Percentiles rank a stretch among this genome's conserved stretches.
Evolutionary conservation across 2,329 filamentous ascomycete species (phyloP).

Genomic region (Paecilomyces sp.): DNA sequence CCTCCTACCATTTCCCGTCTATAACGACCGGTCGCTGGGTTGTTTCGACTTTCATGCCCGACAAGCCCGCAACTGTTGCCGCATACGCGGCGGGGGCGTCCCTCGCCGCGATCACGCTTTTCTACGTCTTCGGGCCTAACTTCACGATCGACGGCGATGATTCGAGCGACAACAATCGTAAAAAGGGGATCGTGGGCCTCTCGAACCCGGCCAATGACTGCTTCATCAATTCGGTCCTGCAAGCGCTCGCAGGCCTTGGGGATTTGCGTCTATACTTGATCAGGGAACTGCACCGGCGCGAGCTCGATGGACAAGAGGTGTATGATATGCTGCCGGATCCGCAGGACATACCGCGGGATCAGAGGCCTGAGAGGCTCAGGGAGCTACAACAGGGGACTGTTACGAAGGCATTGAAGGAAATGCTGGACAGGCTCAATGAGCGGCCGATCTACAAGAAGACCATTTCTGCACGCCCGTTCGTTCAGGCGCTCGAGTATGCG

Average conservation of each 20-base stretch:
- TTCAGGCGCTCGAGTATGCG: conserved; percentile 72
- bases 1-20: neutral
- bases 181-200: conserved; percentile 83
- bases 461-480: conserved; percentile 79
- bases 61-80: conserved; percentile 74
- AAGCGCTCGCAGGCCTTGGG: conserved; percentile 82
- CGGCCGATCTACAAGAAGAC: conserved; percentile 89
- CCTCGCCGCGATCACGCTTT: conserved; percentile 85
- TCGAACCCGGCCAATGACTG: conserved; percentile 90
- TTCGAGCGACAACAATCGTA: conserved; percentile 53
- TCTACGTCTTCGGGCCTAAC: conserved; percentile 97
- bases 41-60: conserved; percentile 54
- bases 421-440: conserved; percentile 88
- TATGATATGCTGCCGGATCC: conserved; percentile 57
- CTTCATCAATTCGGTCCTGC: conserved; percentile 94
- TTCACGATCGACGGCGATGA: conserved; percentile 86
- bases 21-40: neutral
- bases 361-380: conserved; percentile 42
- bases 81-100: conserved; percentile 94
- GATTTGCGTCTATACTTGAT: conserved; percentile 90
- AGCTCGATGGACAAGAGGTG: conserved; percentile 68
- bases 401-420: conserved; percentile 81
- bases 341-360: conserved; percentile 28
- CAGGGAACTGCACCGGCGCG: conserved; percentile 76
- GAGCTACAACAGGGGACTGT: conserved; percentile 73